Percentiles rank a stretch among this genome's conserved stretches.
phyloP scores from a whole-genome alignment of 345 rosid genomes.

The Euclidium syriacum region DNA sequence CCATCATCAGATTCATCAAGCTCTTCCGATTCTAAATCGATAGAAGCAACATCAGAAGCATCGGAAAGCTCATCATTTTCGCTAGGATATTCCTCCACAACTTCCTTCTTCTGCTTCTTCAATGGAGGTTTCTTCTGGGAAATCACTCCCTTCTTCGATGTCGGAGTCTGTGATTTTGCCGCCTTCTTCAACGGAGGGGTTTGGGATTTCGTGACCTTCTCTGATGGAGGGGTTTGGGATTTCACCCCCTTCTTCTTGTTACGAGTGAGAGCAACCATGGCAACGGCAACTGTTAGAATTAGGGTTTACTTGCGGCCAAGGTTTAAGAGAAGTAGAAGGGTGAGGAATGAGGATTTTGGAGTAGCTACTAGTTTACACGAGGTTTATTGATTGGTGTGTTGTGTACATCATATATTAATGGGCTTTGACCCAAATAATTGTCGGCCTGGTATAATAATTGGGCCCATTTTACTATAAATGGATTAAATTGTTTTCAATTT shows the following conservation, averaged over 20 bases:
- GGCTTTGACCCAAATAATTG: not conserved
- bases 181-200: constrained; percentile 35
- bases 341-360: not conserved
- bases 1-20: constrained; percentile 32
- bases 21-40: constrained; percentile 40
- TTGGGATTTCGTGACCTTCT: constrained; percentile 3
- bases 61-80: constrained; percentile 36
- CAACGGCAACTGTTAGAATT: not conserved
- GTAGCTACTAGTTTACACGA: not conserved
- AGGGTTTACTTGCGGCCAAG: constrained; percentile 28
- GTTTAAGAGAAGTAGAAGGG: constrained; percentile 14
- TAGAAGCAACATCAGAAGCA: constrained; percentile 42
- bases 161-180: constrained; percentile 28
- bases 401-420: not conserved
- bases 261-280: constrained; percentile 41
- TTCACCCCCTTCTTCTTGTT: constrained; percentile 54
- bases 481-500: not conserved
- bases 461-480: not conserved
- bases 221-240: constrained; percentile 31
- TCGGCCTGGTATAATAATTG: not conserved
- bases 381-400: not conserved
- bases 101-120: constrained; percentile 54
- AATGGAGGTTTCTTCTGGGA: constrained; percentile 31
- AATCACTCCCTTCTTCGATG: constrained; percentile 45
- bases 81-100: constrained; percentile 31